These are phyloP conservation scores for Camelina sativa DNA, from an alignment of 345 rosid genomes.

Conservation along the genomic window DNA sequence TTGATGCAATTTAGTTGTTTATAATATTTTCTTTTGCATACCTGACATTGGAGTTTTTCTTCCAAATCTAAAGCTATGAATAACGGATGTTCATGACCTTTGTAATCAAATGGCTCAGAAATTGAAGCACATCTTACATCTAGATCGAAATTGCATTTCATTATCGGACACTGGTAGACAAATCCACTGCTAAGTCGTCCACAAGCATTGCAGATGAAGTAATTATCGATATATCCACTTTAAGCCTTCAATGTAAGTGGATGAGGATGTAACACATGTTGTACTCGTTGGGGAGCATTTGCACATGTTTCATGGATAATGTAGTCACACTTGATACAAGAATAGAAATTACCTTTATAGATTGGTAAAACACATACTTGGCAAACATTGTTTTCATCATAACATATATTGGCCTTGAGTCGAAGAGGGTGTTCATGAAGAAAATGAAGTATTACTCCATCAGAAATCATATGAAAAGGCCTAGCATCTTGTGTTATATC, in stretches of 20 bases:
- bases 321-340: not conserved
- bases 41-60: not conserved
- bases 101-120: not conserved
- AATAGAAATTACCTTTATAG: not conserved
- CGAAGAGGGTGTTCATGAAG: not conserved
- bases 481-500: not conserved
- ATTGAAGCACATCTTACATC: not conserved
- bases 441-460: not conserved
- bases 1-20: not conserved
- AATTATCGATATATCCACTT: not conserved
- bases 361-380: not conserved
- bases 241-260: not conserved
- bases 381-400: not conserved
- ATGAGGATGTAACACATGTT: not conserved
- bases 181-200: not conserved
- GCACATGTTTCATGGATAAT: not conserved
- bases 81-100: not conserved
- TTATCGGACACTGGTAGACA: not conserved
- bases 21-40: not conserved
- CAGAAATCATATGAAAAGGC: not conserved
- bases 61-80: not conserved
- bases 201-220: not conserved
- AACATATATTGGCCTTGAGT: not conserved
- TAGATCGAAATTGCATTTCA: not conserved
- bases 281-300: not conserved